A percentile compares a stretch with the other conserved stretches of the same genome.
These are phyloP conservation scores for Gracilaria domingensis DNA, from an alignment of 23 red algal species.

Conservation along the genomic window DNA sequence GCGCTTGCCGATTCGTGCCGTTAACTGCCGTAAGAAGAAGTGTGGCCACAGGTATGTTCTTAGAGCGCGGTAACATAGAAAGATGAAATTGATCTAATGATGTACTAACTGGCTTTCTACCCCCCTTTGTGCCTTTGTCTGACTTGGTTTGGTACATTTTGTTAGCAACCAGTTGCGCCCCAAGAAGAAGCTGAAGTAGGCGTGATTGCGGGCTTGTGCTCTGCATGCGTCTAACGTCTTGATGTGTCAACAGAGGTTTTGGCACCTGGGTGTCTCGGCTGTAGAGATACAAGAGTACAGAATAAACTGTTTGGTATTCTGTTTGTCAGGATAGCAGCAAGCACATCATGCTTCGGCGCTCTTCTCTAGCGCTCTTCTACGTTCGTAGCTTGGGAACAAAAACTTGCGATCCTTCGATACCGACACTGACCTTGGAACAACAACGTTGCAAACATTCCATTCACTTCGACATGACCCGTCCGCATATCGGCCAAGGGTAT, in stretches of 20 bases:
- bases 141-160: slow-evolving; percentile 1
- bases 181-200: slow-evolving; percentile 80
- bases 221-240: neutral
- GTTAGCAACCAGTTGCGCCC: slow-evolving; percentile 68
- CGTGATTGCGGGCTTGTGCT: neutral
- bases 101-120: neutral
- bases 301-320: neutral
- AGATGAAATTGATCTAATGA: neutral
- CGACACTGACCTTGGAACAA: no score
- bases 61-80: neutral
- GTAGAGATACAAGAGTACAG: neutral
- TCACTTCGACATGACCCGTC: neutral
- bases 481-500: neutral
- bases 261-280: neutral
- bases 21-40: slow-evolving; percentile 99
- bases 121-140: neutral
- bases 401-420: no score
- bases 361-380: no score
- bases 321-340: neutral
- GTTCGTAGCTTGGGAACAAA: no score
- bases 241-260: neutral
- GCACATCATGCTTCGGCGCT: no score
- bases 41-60: slow-evolving; percentile 88
- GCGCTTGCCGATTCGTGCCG: slow-evolving; percentile 83
- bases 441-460: neutral